Conservation (phyloP, 116 monocot genomes). For the Phalaenopsis hybrid region DNA sequence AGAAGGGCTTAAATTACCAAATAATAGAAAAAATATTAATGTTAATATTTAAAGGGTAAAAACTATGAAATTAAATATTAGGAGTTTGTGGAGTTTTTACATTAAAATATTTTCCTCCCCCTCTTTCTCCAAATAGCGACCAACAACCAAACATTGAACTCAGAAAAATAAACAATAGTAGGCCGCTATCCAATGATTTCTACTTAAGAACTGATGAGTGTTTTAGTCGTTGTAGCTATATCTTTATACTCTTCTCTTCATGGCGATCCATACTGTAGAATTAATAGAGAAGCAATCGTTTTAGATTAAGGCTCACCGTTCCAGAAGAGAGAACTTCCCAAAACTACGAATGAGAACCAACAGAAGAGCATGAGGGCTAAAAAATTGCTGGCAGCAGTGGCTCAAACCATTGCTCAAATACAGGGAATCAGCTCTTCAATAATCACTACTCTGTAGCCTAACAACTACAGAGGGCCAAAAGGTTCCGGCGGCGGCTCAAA, state of each 20-base stretch:
- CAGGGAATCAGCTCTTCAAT: background rate
- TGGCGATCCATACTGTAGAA: background rate
- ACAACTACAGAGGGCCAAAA: constrained; percentile 41
- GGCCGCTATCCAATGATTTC: too few species aligned
- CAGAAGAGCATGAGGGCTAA: background rate
- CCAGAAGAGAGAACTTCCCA: background rate
- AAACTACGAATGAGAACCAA: background rate
- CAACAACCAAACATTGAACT: too few species aligned
- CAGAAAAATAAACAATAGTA: too few species aligned
- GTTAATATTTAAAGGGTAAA: too few species aligned
- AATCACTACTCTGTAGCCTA: background rate
- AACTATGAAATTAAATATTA: too few species aligned
- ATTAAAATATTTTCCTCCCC: too few species aligned
- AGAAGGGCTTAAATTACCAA: too few species aligned
- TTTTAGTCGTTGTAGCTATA: too few species aligned
- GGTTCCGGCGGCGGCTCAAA: constrained; percentile 72
- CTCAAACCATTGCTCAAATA: background rate
- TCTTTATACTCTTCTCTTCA: background rate
- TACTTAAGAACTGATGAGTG: too few species aligned
- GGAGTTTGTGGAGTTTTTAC: too few species aligned
- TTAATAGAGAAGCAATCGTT: background rate
- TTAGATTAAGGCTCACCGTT: background rate
- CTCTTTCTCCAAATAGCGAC: too few species aligned
- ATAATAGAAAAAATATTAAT: too few species aligned
- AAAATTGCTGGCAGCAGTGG: background rate